These are phyloP conservation scores for Microbotryum scabiosae DNA, from an alignment of 1,284 basidiomycete genomes.

Conservation along the genomic window DNA sequence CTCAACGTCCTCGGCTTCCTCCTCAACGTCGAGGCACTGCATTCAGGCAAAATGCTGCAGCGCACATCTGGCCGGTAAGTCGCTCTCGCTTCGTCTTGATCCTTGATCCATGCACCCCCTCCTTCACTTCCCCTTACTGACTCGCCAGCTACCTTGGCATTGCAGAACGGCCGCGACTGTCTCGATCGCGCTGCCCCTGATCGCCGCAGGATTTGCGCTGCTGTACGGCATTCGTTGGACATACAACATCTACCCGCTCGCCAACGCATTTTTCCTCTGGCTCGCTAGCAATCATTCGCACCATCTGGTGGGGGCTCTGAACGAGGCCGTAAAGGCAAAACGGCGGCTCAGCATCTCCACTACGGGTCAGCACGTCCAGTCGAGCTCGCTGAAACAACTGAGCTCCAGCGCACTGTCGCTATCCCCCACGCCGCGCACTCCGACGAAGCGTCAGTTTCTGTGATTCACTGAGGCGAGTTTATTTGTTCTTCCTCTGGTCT, in stretches of 20 bases:
- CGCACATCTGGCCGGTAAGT: constrained; percentile 3
- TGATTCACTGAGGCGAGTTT: no score
- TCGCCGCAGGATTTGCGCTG: constrained; percentile 13
- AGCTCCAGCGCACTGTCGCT: no score
- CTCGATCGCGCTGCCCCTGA: constrained; percentile 1
- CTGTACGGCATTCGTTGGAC: constrained; percentile 32
- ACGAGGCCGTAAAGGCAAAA: constrained; percentile 8
- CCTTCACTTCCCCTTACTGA: neutral
- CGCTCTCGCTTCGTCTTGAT: neutral
- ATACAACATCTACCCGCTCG: constrained; percentile 25
- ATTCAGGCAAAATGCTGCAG: constrained; percentile 21
- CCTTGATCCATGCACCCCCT: neutral
- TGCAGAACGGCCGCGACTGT: neutral
- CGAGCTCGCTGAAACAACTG: no score
- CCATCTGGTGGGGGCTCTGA: constrained; percentile 2
- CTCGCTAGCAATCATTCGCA: constrained; percentile 21
- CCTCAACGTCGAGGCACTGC: constrained; percentile 33
- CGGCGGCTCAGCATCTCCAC: constrained; percentile 5
- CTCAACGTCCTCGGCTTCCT: constrained; percentile 37
- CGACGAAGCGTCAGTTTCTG: no score
- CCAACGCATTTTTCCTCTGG: constrained; percentile 28
- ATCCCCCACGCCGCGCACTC: no score
- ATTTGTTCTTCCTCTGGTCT: no score
- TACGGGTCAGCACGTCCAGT: neutral
- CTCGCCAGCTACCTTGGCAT: no score